Conservation (phyloP, 2,329 filamentous ascomycete species). For the Nannizzia gypsea region DNA sequence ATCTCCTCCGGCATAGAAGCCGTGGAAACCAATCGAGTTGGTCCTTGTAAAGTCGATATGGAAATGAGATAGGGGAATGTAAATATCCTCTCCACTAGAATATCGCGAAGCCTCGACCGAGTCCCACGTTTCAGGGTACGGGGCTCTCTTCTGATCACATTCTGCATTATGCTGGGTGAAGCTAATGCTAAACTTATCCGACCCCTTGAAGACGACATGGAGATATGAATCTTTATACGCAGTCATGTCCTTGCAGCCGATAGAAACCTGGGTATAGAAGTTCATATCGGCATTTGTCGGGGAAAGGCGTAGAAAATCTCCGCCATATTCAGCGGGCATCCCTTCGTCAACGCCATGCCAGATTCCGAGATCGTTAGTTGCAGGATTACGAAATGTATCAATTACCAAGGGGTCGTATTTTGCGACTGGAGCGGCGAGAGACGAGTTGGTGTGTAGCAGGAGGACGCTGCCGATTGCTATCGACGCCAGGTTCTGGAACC, state of each 20-base stretch:
- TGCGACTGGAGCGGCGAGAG: background rate
- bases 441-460: background rate
- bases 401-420: constrained; percentile 34
- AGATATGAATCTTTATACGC: constrained; percentile 48
- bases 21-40: constrained; percentile 51
- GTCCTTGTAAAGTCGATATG: constrained; percentile 45
- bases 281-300: constrained; percentile 50
- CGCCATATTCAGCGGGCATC: constrained; percentile 42
- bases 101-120: constrained; percentile 54
- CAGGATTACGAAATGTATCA: constrained; percentile 45
- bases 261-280: constrained; percentile 49
- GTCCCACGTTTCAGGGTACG: constrained; percentile 57
- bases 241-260: constrained; percentile 45
- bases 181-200: constrained; percentile 51
- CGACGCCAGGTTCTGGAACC: background rate
- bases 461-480: background rate
- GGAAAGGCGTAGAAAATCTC: constrained; percentile 43
- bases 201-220: constrained; percentile 53
- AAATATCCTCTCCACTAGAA: constrained; percentile 44
- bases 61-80: constrained; percentile 57
- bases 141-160: constrained; percentile 45
- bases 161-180: constrained; percentile 54
- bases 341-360: constrained; percentile 57
- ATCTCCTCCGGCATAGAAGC: constrained; percentile 46
- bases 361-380: constrained; percentile 48